A percentile compares a stretch with the other conserved stretches of the same genome.
Evolutionary conservation across 352 stramenopile genomes (phyloP).

Genomic region (Globisporangium irregulare): DNA sequence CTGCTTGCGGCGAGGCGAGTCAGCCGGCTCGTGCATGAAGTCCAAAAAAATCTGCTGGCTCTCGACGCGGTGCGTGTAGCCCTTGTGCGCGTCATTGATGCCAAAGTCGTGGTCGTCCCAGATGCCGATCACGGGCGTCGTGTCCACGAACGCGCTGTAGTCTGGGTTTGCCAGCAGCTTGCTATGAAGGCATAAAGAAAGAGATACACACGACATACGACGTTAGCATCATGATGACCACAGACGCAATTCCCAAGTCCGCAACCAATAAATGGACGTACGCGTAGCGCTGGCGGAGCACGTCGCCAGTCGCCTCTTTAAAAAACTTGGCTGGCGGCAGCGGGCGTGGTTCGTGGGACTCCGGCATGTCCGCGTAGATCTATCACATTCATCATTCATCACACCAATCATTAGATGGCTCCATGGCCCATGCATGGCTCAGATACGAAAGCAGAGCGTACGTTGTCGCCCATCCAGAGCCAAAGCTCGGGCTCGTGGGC

Average conservation of each 20-base stretch:
- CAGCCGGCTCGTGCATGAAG: conserved; percentile 72
- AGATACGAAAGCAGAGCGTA: conserved; percentile 21
- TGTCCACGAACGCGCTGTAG: conserved; percentile 57
- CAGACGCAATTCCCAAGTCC: not conserved
- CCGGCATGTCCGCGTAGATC: conserved; percentile 78
- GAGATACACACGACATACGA: not conserved
- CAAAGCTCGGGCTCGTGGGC: conserved; percentile 66
- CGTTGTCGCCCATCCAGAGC: conserved; percentile 89
- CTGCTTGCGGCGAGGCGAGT: conserved; percentile 73
- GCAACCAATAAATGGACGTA: conserved; percentile 19
- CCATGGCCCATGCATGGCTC: not conserved
- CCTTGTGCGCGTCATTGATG: conserved; percentile 86
- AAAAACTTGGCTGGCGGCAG: conserved; percentile 61
- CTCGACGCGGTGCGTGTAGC: conserved; percentile 65
- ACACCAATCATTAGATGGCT: not conserved
- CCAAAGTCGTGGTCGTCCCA: conserved; percentile 92
- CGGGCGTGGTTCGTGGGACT: conserved; percentile 42
- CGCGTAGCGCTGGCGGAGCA: conserved; percentile 61
- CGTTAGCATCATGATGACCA: not conserved
- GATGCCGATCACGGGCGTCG: conserved; percentile 78
- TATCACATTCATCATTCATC: conserved; percentile 12
- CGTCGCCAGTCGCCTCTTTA: conserved; percentile 41
- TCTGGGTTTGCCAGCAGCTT: conserved; percentile 62
- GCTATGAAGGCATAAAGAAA: conserved; percentile 20
- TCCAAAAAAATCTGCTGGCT: conserved; percentile 86